A percentile compares a stretch with the other conserved stretches of the same genome.
phyloP scores from a whole-genome alignment of 2,329 filamentous ascomycete genomes.

The Fusarium chlamydosporum region DNA sequence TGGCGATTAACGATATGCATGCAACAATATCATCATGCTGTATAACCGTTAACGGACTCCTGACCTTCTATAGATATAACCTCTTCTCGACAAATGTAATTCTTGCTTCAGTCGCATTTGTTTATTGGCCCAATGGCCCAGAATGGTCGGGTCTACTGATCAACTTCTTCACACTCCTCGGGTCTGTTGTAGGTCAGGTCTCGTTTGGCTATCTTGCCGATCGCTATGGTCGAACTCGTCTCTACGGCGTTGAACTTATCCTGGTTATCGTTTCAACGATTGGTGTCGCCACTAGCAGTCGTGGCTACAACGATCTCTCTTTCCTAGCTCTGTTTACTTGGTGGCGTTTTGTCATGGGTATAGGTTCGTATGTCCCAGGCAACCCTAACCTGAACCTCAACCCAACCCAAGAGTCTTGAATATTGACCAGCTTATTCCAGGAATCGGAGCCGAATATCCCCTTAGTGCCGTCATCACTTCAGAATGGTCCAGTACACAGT shows the following conservation, averaged over 20 bases:
- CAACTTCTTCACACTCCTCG: constrained; percentile 67
- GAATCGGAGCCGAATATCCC: constrained; percentile 78
- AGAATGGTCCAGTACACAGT: constrained; percentile 73
- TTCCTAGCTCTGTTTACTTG: constrained; percentile 66
- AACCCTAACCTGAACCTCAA: constrained; percentile 11
- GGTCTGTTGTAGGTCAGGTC: constrained; percentile 67
- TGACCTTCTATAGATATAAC: constrained; percentile 60
- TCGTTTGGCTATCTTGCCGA: constrained; percentile 69
- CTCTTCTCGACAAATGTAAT: constrained; percentile 70
- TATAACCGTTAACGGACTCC: neutral
- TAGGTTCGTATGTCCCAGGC: constrained; percentile 56
- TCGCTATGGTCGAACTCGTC: constrained; percentile 66
- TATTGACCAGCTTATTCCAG: constrained; percentile 51
- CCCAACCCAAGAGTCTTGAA: constrained; percentile 14
- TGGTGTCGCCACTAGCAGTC: constrained; percentile 67
- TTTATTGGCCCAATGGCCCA: constrained; percentile 64
- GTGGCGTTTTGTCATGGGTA: constrained; percentile 69
- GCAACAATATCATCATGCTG: neutral
- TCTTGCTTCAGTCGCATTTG: constrained; percentile 66
- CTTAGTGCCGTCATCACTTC: constrained; percentile 76
- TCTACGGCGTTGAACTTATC: constrained; percentile 70
- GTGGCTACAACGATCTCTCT: constrained; percentile 64
- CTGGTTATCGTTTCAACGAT: constrained; percentile 71
- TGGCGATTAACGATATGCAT: neutral
- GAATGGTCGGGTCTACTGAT: constrained; percentile 64